Percentiles rank a stretch among this genome's conserved stretches.
Evolutionary conservation across 208 protist genomes (phyloP).

Genomic region (Lotmaria passim): DNA sequence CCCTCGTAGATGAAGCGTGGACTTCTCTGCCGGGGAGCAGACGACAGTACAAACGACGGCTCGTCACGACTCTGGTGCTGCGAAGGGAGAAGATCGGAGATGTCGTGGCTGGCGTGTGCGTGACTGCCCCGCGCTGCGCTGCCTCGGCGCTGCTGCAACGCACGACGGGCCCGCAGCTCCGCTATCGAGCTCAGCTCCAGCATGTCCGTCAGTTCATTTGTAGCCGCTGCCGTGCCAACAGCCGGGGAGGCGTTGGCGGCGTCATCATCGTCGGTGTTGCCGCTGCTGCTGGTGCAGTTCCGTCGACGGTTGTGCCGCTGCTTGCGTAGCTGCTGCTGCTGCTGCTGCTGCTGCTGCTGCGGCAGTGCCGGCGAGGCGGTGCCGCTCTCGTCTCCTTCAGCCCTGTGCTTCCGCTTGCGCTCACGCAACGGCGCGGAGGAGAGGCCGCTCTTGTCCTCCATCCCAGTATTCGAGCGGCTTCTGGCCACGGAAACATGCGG

Average conservation of each 20-base stretch:
- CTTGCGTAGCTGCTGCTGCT: constrained; percentile 4
- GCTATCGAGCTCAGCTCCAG: constrained; percentile 14
- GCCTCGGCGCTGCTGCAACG: background rate
- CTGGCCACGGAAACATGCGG: constrained; percentile 17
- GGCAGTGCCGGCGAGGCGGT: background rate
- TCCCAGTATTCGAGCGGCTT: background rate
- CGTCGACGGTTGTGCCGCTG: background rate
- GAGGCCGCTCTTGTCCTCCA: background rate
- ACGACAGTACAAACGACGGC: too few species aligned
- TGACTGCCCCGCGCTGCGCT: background rate
- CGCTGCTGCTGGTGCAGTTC: background rate
- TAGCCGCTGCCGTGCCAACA: background rate
- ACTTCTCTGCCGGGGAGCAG: background rate
- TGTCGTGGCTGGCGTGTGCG: background rate
- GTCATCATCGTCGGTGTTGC: background rate
- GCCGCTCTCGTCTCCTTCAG: background rate
- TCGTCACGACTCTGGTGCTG: background rate
- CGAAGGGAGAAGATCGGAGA: background rate
- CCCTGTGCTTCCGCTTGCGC: background rate
- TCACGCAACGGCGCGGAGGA: constrained; percentile 15
- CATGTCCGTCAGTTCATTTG: constrained; percentile 7
- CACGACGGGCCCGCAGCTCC: constrained; percentile 14
- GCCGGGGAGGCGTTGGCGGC: background rate
- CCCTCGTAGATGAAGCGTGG: constrained; percentile 4
- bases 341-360: constrained; percentile 1